Base-by-base conservation (phyloP, 208 protist species). In the Leishmania amazonensis region DNA sequence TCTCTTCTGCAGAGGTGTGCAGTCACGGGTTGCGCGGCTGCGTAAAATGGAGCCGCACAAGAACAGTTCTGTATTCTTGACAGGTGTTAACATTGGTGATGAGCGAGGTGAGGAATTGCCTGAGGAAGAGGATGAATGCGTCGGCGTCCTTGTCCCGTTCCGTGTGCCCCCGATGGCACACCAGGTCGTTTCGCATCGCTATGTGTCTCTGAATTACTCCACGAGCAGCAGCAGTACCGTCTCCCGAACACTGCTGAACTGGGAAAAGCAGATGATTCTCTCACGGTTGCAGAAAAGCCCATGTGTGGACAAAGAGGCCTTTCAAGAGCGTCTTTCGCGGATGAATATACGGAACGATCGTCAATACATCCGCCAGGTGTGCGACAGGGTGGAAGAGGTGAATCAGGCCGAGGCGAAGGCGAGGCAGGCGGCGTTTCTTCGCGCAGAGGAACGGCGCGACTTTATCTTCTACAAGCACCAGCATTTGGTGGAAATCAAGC, bases 251-350 rank as follows among this genome's bases (percentile, higher is more conserved):
- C 78, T 96, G 58, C 87, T 42, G 24, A 85, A 94, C 42, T 95
- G 89, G 89, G 94, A 97, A 80, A 89, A 86, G 75, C 88, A 91
- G 73, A 78, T 84, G 5, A 91, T 97, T 64, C 58, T 95, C 21
- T 68, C 90, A 2, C 85, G 89, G 0, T 83, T 95, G 72, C 81
- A 88, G 74, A 85, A 87, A 80, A 65, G 49, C 11, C 19, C 64
- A 38, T 82, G 76, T 15, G 47, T 96, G 0, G 77, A 94, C 71
- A 85, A 81, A 65, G 86, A 88, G 21, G 80, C 77, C 35, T 97
- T 97, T 72, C 88, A 95, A 74, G 28, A 70, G 38, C 91, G 93
- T 35, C 85, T 97, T 9, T 73, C 51, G 31, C 3, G 11, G 11
- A 78, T 88, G 5, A 78, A 86, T 47, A 24, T 74, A 40, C 85